Base-by-base conservation (phyloP, 495 filamentous ascomycete genomes). In the Penicillium egyptiacum region DNA sequence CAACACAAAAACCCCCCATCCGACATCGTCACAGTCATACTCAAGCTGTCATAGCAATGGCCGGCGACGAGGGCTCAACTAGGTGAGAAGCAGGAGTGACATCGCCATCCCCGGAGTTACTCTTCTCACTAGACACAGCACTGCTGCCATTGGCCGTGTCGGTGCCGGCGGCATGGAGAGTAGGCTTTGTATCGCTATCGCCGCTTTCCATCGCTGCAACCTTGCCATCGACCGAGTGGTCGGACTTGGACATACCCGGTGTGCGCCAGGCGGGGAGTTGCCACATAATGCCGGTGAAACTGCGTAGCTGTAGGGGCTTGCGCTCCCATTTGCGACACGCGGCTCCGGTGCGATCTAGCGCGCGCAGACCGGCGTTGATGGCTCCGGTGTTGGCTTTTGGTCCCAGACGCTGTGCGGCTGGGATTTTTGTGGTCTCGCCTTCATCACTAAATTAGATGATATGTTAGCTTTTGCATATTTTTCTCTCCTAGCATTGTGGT, bases 301-400 rank as follows among this genome's bases (percentile, higher is more conserved):
- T 94, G 79, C 96, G 94, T 54, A 98, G 72, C 48, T 82, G 84
- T 60, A 98, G 85, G 23, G 85, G 83, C 50, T 89, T 89, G 69
- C 86, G 89, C 62, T 84, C 76, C 94, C 94, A 98, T 66, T 87
- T 92, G 55, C 95, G 88, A 67, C 93, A 97, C 2, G 93, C 90
- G 57, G 92, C 87, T 45, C 92, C 90, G 1, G 86, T 87, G 39
- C 93, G 87, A 70, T 98, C 94, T 42, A 98, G 85, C 5, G 94
- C 95, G 48, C 94, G 89, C 31, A 98, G 86, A 52, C 90, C 89
- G 48, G 95, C 94, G 67, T 98, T 98, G 79, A 98, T 98, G 54
- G 93, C 93, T 55, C 94, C 94, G 64, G 94, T 90, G 73, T 98
- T 98, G 42, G 94, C 93, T 75, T 98, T 98, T 49, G 94, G 94